Evolutionary conservation across 768 basidiomycete genomes (phyloP).

Genomic region (Aureoboletus auriporus): DNA sequence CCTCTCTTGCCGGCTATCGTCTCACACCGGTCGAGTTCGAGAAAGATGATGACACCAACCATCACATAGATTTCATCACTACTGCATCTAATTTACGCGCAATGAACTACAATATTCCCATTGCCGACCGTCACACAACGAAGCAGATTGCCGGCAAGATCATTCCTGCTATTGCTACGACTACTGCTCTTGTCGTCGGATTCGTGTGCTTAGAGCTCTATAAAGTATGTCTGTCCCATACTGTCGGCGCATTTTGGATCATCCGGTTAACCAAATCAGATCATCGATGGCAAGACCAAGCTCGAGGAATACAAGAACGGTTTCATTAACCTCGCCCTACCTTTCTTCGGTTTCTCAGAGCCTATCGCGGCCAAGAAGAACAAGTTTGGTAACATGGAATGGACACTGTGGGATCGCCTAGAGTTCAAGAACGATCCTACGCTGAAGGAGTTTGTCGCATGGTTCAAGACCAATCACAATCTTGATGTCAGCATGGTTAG

Average conservation of each 20-base stretch:
- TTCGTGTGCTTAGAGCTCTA: constrained; percentile 94
- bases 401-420: constrained; percentile 99
- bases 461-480: constrained; percentile 81
- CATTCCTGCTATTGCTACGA: constrained; percentile 99
- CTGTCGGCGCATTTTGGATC: background rate
- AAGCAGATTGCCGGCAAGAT: constrained; percentile 99
- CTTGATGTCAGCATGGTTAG: constrained; percentile 94
- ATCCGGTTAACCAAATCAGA: constrained; percentile 39
- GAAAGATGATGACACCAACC: constrained; percentile 97
- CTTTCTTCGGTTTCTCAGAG: constrained; percentile 99
- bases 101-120: constrained; percentile 85
- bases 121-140: constrained; percentile 86
- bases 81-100: constrained; percentile 96
- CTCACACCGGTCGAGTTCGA: constrained; percentile 95
- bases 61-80: constrained; percentile 99
- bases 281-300: constrained; percentile 93
- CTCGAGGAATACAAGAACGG: constrained; percentile 98
- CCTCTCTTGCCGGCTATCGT: constrained; percentile 93
- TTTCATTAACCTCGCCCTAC: constrained; percentile 94
- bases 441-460: constrained; percentile 75
- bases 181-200: constrained; percentile 93
- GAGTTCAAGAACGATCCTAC: constrained; percentile 89
- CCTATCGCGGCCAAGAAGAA: constrained; percentile 87
- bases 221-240: constrained; percentile 53
- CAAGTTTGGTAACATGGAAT: constrained; percentile 85